Conservation (phyloP, 2,329 filamentous ascomycete species). For the Xylaria sp. region DNA sequence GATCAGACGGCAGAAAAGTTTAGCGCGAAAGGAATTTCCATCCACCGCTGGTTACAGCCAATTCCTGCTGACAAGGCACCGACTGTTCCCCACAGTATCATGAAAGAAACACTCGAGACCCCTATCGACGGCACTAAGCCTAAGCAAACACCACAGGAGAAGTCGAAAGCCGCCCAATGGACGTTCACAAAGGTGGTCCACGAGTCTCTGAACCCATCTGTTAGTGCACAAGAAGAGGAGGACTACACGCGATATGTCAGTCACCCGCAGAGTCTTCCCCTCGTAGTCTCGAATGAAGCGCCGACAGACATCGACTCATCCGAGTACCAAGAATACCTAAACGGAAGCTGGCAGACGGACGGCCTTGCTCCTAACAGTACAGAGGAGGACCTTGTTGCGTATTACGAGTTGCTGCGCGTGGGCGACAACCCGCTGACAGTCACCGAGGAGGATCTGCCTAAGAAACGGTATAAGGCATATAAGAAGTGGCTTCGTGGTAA, state of each 20-base stretch:
- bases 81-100: constrained; percentile 60
- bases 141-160: constrained; percentile 73
- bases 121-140: constrained; percentile 51
- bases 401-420: constrained; percentile 79
- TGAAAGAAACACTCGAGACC: constrained; percentile 58
- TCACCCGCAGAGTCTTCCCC: constrained; percentile 87
- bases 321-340: constrained; percentile 85
- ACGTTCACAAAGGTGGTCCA: constrained; percentile 87
- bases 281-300: constrained; percentile 77
- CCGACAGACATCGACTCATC: constrained; percentile 65
- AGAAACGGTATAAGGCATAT: constrained; percentile 98
- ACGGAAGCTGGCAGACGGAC: constrained; percentile 72
- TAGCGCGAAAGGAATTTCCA: constrained; percentile 60
- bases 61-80: constrained; percentile 51
- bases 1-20: constrained; percentile 49
- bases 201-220: constrained; percentile 85
- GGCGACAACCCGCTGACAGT: constrained; percentile 88
- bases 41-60: constrained; percentile 71
- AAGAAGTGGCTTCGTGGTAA: constrained; percentile 94
- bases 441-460: constrained; percentile 82
- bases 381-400: constrained; percentile 76
- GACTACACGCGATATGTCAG: constrained; percentile 91
- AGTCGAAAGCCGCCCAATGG: constrained; percentile 85
- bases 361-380: constrained; percentile 55
- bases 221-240: constrained; percentile 78